phyloP scores from a whole-genome alignment of 2,329 filamentous ascomycete species.

The Trichoderma sp. region DNA sequence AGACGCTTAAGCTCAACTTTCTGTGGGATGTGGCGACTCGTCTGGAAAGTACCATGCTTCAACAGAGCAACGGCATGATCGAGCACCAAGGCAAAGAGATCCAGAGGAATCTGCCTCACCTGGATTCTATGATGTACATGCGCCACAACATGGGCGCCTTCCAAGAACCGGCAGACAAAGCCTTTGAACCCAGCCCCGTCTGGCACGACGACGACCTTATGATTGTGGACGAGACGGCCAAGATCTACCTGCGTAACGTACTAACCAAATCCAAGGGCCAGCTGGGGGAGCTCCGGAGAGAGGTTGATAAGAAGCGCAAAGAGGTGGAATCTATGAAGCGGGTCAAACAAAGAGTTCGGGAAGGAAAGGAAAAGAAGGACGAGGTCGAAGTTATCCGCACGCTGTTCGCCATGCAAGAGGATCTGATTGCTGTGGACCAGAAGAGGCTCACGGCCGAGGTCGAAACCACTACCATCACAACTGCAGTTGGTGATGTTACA shows the following conservation, averaged over 20 bases:
- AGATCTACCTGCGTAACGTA: slow-evolving; percentile 88
- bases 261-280: slow-evolving; percentile 87
- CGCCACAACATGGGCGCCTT: slow-evolving; percentile 83
- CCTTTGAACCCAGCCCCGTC: slow-evolving; percentile 91
- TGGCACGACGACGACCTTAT: slow-evolving; percentile 94
- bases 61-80: slow-evolving; percentile 71
- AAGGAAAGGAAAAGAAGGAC: slow-evolving; percentile 84
- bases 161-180: slow-evolving; percentile 81
- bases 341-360: slow-evolving; percentile 72
- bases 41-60: slow-evolving; percentile 78
- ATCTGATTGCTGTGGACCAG: slow-evolving; percentile 80
- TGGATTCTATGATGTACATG: slow-evolving; percentile 98
- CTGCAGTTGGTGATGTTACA: slow-evolving; percentile 87
- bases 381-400: slow-evolving; percentile 81
- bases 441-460: slow-evolving; percentile 86
- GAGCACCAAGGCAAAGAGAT: slow-evolving; percentile 78
- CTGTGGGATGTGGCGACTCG: slow-evolving; percentile 81
- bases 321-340: slow-evolving; percentile 80
- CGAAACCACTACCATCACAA: slow-evolving; percentile 90
- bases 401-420: slow-evolving; percentile 83
- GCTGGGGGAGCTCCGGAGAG: slow-evolving; percentile 74
- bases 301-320: slow-evolving; percentile 81
- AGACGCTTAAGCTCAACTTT: slow-evolving; percentile 78
- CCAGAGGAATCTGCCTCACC: slow-evolving; percentile 77
- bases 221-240: slow-evolving; percentile 82